A percentile compares a stretch with the other conserved stretches of the same genome.
phyloP scores from a whole-genome alignment of 2,329 filamentous ascomycete species.

The Diplodia intermedia region DNA sequence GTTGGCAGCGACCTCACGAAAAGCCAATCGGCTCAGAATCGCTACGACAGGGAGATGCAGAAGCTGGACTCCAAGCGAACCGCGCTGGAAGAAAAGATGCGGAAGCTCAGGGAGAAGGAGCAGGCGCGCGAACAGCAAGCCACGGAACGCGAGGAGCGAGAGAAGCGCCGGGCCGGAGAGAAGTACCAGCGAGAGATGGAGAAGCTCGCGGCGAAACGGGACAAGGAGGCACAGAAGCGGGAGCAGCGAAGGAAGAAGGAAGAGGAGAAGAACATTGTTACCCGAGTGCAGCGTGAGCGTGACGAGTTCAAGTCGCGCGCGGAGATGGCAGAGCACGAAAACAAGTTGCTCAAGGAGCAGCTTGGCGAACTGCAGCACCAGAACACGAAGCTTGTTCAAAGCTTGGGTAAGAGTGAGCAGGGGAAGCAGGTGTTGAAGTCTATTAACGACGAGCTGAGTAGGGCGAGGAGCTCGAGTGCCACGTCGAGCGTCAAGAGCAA shows the following conservation, averaged over 20 bases:
- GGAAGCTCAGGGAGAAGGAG: slow-evolving; percentile 62
- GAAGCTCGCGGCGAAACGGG: slow-evolving; percentile 71
- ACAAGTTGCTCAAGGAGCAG: slow-evolving; percentile 58
- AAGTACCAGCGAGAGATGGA: slow-evolving; percentile 56
- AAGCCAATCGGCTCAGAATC: slow-evolving; percentile 34
- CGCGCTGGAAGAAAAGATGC: slow-evolving; percentile 65
- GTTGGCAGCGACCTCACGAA: slow-evolving; percentile 8
- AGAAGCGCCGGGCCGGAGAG: slow-evolving; percentile 52
- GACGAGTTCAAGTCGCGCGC: slow-evolving; percentile 56
- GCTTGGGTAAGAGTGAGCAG: slow-evolving; percentile 51
- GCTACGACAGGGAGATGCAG: slow-evolving; percentile 68
- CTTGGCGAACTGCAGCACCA: slow-evolving; percentile 64
- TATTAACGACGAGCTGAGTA: slow-evolving; percentile 43
- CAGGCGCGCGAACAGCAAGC: slow-evolving; percentile 40
- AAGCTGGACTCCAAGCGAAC: slow-evolving; percentile 66
- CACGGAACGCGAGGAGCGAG: slow-evolving; percentile 66
- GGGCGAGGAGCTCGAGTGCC: slow-evolving; percentile 36
- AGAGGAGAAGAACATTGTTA: slow-evolving; percentile 59
- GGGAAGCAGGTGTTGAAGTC: slow-evolving; percentile 44
- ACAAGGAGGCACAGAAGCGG: slow-evolving; percentile 68
- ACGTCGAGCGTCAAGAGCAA: slow-evolving; percentile 29
- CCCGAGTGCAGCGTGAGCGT: slow-evolving; percentile 55
- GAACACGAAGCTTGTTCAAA: slow-evolving; percentile 60
- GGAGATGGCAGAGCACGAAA: slow-evolving; percentile 57
- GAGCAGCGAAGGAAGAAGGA: slow-evolving; percentile 70